Evolutionary conservation across 1,284 basidiomycete genomes (phyloP), one percentile per base, ranked within the genome.

Genomic region (Hymenochaete sp.): DNA sequence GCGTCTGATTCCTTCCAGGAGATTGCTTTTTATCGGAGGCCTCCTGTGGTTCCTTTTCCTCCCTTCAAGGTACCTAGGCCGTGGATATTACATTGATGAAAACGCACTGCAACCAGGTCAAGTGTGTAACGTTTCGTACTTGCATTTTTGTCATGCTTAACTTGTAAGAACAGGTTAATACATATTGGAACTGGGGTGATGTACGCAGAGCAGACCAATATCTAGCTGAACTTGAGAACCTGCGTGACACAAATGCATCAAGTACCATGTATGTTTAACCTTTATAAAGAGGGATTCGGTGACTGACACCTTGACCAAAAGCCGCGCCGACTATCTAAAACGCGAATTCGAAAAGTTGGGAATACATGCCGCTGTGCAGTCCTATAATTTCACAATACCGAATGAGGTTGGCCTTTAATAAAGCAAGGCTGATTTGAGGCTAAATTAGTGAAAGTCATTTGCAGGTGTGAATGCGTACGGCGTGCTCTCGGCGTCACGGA

Each of bases 41-140:
- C 78, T 84, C 59, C 45, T 74, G 19, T 93, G 91, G 88, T 71
- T 93, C 60, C 52, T 80, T 4, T 62, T 73, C 8, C 70, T 93
- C 42, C 90, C 90, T 3, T 68, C 73, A 11, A 68, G 75, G 13
- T 60, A 65, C 1, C 68, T 93, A 3, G 82, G 81, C 13, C 72
- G 80, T 55, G 60, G 65, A 3, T 85, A 80, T 13, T 93, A 89
- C 59, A 83, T 93, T 38, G 90, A 93, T 59, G 93, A 97, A 67
- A 93, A 97, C 62, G 93, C 93, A 0, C 66, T 97, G 21, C 87
- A 91, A 57, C 92, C 93, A 3, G 82, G 76, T 2, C 88, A 93
- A 67, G 91, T 91, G 53, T 45, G 65, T 38, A 10, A 21, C 19
- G 27, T 40, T 4, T 21, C 19, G 32, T 14, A 4, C 33, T 44